phyloP scores from a whole-genome alignment of 352 stramenopile species.

The Pythium vanterpoolii region DNA sequence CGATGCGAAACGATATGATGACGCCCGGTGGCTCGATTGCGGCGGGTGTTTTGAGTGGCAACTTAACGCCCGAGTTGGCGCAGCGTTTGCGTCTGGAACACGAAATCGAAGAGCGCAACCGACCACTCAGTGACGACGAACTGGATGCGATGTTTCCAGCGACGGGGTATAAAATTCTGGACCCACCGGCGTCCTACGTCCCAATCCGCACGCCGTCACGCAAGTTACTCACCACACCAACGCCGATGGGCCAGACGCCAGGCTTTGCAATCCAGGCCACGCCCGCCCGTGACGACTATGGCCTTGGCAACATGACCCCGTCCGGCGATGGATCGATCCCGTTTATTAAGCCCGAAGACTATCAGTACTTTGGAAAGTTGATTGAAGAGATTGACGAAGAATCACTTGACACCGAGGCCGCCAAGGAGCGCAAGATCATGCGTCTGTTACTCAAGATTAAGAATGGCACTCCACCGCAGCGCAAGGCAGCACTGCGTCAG shows the following conservation, averaged over 20 bases:
- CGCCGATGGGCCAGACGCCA: conserved; percentile 91
- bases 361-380: conserved; percentile 97
- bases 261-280: conserved; percentile 87
- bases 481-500: conserved; percentile 94
- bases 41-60: conserved; percentile 57
- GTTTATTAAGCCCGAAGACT: conserved; percentile 98
- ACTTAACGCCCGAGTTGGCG: conserved; percentile 86
- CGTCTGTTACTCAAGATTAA: conserved; percentile 98
- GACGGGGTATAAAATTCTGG: conserved; percentile 95
- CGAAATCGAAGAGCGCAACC: conserved; percentile 97
- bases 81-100: conserved; percentile 94
- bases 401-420: conserved; percentile 87
- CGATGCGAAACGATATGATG: conserved; percentile 54
- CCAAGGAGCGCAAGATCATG: conserved; percentile 98
- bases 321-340: conserved; percentile 88
- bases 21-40: conserved; percentile 61
- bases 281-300: conserved; percentile 78
- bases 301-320: conserved; percentile 57
- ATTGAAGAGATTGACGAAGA: conserved; percentile 93
- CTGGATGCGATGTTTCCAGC: conserved; percentile 96
- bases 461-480: conserved; percentile 97
- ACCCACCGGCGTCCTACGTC: conserved; percentile 94
- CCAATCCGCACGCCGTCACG: conserved; percentile 94
- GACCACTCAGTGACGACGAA: conserved; percentile 94
- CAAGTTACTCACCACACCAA: conserved; percentile 95